Evolutionary conservation across 140 eudicot species (phyloP), one percentile per base, ranked within the genome.

Genomic region (Ambrosia hybrid): DNA sequence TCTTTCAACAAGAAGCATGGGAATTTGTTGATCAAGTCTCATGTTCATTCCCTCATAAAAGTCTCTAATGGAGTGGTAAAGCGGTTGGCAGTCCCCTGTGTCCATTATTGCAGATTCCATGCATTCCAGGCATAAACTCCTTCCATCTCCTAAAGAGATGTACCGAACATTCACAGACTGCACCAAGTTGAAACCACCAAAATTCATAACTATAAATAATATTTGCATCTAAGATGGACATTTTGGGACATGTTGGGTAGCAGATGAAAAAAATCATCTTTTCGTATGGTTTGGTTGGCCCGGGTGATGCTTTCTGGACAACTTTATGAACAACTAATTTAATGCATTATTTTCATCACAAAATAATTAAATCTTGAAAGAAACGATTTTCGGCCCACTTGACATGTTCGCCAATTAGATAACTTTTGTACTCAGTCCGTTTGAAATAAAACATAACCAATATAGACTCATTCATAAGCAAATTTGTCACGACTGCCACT

Each of bases 41-140:
- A 95, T 95, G 78, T 95, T 84, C 99, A 95, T 88, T 79, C 99
- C 97, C 78, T 95, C 99, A 16, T 95, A 95, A 67, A 80, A 95
- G 52, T 95, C 99, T 76, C 97, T 88, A 52, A 95, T 91, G 59
- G 99, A 73, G 79, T 88, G 97, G 79, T 95, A 95, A 71, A 95
- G 93, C 1, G 97, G 97, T 73, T 95, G 99, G 71, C 97, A 91
- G 64, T 95, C 99, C 9, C 96, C 96, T 0, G 97, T 91, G 70
- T 95, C 99, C 99, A 95, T 95, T 34, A 95, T 85, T 13, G 99
- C 95, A 38, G 95, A 91, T 83, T 95, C 97, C 96, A 91, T 91
- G 81, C 99, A 95, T 82, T 95, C 99, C 72, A 95, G 76, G 84
- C 99, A 95, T 72, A 95, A 73, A 76, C 95, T 91, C 70, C 99